These are phyloP conservation scores for Vachellia pachyceras DNA, from an alignment of 306 rosid species.

Conservation along the genomic window DNA sequence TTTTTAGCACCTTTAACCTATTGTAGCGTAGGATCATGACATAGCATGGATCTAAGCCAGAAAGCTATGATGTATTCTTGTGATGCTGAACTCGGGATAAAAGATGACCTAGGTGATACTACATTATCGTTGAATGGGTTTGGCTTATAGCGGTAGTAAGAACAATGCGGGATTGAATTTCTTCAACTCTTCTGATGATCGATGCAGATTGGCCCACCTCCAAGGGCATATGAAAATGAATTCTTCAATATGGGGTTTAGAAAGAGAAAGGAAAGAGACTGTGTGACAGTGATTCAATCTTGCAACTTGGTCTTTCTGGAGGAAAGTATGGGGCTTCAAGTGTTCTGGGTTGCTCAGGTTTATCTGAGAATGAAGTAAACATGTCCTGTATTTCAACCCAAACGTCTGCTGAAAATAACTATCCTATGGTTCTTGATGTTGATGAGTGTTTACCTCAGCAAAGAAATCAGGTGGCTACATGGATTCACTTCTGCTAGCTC, in stretches of 20 bases:
- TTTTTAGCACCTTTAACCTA: background rate
- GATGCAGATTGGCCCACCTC: background rate
- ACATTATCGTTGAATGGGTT: background rate
- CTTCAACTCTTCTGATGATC: background rate
- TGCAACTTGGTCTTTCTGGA: slow-evolving; percentile 15
- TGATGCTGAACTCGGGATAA: background rate
- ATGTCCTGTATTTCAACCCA: background rate
- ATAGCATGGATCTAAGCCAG: background rate
- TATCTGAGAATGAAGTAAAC: background rate
- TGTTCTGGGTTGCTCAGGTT: slow-evolving; percentile 3
- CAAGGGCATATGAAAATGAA: background rate
- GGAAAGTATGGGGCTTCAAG: background rate
- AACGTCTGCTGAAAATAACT: background rate
- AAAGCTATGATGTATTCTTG: background rate
- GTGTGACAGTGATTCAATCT: slow-evolving; percentile 5
- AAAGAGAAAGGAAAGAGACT: background rate
- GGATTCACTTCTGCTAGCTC: slow-evolving; percentile 1
- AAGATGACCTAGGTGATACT: background rate
- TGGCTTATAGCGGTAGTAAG: background rate
- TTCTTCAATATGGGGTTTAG: background rate
- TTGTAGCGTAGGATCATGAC: background rate
- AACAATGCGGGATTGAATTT: background rate
- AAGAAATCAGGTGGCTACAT: background rate
- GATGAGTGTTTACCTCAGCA: slow-evolving; percentile 5
- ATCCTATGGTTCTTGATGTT: background rate